Conservation (phyloP, 2,329 filamentous ascomycete species). For the Macrophomina tecta region DNA sequence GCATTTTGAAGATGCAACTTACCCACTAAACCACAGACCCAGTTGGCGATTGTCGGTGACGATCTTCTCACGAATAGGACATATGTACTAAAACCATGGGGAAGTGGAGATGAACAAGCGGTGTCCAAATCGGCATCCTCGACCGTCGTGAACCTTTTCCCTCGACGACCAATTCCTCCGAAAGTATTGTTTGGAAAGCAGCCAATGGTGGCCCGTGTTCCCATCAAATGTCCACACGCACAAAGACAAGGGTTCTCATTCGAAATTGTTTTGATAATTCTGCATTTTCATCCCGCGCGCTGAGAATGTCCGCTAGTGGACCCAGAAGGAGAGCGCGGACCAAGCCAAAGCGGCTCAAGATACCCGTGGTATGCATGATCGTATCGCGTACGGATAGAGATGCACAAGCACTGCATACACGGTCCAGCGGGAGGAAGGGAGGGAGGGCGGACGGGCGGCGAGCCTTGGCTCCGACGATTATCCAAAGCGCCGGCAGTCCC, state of each 20-base stretch:
- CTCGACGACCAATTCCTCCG: background rate
- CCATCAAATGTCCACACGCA: background rate
- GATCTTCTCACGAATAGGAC: no score
- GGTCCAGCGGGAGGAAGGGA: conserved; percentile 15
- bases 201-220: background rate
- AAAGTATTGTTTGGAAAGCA: background rate
- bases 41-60: background rate
- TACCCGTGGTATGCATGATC: conserved; percentile 1
- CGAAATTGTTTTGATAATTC: background rate
- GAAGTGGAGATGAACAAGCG: background rate
- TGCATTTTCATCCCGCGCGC: background rate
- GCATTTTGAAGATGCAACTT: background rate
- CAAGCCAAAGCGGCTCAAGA: background rate
- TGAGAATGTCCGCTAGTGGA: background rate
- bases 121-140: background rate
- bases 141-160: background rate
- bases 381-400: background rate
- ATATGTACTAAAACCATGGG: background rate
- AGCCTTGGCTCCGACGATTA: conserved; percentile 6
- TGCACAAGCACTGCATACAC: background rate
- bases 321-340: background rate
- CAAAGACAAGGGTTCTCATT: background rate
- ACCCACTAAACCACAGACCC: conserved; percentile 23
- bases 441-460: conserved; percentile 10
- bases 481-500: background rate